phyloP scores from a whole-genome alignment of 768 basidiomycete species.

The Russula vinacea region DNA sequence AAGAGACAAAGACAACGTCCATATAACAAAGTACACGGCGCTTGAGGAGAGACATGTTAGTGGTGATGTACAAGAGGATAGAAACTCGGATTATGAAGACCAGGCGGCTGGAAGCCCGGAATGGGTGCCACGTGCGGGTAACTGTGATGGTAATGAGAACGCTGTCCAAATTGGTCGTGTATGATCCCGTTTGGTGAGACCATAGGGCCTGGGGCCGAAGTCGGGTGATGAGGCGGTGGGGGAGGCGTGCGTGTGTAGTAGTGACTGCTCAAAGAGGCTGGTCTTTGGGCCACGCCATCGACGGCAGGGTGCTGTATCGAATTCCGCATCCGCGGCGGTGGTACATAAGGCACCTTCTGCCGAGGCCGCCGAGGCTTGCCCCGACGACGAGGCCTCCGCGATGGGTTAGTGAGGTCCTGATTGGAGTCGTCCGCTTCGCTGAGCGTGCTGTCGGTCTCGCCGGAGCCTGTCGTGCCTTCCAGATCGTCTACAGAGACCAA shows the following conservation, averaged over 20 bases:
- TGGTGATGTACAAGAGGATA: conserved; percentile 6
- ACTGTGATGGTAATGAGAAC: conserved; percentile 2
- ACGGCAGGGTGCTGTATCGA: neutral
- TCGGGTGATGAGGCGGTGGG: neutral
- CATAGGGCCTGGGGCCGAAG: neutral
- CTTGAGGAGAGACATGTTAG: neutral
- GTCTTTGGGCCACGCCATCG: neutral
- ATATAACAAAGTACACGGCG: conserved; percentile 1
- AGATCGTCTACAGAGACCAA: conserved; percentile 15
- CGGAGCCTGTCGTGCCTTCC: conserved; percentile 3
- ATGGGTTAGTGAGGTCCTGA: neutral
- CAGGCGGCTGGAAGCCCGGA: neutral
- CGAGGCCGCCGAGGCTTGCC: conserved; percentile 15
- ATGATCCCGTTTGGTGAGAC: neutral
- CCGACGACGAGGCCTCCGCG: conserved; percentile 13
- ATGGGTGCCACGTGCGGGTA: neutral
- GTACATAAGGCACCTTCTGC: conserved; percentile 11
- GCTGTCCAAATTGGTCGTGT: neutral
- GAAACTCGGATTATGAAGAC: neutral
- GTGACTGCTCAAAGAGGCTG: neutral
- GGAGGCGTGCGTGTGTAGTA: neutral
- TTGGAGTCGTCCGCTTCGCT: conserved; percentile 4
- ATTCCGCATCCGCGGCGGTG: conserved; percentile 23
- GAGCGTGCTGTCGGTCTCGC: conserved; percentile 7
- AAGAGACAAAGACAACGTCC: neutral